phyloP scores from a whole-genome alignment of 2,329 filamentous ascomycete species.

The Orbilia oligospora region DNA sequence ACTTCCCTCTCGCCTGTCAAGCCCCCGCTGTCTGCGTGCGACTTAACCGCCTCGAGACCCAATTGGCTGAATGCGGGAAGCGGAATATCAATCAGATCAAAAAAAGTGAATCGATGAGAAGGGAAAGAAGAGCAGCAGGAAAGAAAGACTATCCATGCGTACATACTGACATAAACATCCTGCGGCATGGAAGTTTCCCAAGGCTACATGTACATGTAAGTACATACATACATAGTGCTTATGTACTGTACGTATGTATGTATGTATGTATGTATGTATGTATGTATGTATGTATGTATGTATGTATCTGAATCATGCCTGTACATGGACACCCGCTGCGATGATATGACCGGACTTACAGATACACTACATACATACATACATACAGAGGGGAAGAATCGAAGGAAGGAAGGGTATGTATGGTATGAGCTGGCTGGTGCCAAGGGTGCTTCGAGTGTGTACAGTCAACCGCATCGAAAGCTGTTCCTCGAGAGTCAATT shows the following conservation, averaged over 20 bases:
- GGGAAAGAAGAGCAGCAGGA: conserved; percentile 37
- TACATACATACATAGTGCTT: neutral
- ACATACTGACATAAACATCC: too few species aligned
- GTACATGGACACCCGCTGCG: conserved; percentile 34
- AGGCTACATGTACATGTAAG: conserved; percentile 26
- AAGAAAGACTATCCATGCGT: conserved; percentile 40
- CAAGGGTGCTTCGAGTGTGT: conserved; percentile 37
- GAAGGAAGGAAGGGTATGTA: conserved; percentile 16
- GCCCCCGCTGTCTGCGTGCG: conserved; percentile 44
- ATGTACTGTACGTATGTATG: too few species aligned
- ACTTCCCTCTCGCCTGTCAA: conserved; percentile 48
- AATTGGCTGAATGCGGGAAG: conserved; percentile 55
- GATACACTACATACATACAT: neutral
- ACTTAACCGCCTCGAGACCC: conserved; percentile 33
- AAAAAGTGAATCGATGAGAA: neutral
- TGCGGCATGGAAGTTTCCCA: too few species aligned
- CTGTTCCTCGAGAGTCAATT: conserved; percentile 44
- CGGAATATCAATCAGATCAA: conserved; percentile 12
- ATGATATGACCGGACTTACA: conserved; percentile 14
- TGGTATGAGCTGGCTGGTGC: conserved; percentile 40
- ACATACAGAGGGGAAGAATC: neutral
- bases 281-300: too few species aligned
- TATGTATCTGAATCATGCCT: conserved; percentile 20
- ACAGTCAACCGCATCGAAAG: conserved; percentile 25
- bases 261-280: too few species aligned